Conservation (phyloP, 139 green algal genomes). For the Chlamydomonas eustigma region DNA sequence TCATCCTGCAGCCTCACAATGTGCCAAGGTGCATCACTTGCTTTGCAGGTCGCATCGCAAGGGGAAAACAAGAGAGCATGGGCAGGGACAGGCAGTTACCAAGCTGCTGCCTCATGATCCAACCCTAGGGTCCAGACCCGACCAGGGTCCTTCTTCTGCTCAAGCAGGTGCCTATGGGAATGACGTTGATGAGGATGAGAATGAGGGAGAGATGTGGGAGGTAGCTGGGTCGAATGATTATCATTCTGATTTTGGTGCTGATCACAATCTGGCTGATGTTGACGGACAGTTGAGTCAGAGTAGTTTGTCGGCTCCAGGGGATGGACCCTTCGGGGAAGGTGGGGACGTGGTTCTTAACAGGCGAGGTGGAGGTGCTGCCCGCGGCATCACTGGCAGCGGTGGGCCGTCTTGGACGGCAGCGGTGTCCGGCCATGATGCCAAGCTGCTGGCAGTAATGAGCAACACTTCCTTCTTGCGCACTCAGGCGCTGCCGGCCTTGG, state of each 20-base stretch:
- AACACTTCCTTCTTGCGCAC: neutral
- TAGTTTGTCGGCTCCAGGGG: neutral
- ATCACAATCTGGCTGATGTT: neutral
- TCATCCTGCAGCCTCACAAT: too few species aligned
- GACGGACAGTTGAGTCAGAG: neutral
- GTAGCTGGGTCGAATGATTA: too few species aligned
- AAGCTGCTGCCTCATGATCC: too few species aligned
- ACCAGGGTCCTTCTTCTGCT: too few species aligned
- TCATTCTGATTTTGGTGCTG: too few species aligned
- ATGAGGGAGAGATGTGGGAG: neutral
- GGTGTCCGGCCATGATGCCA: neutral
- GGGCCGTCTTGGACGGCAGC: neutral
- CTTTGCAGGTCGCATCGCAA: too few species aligned
- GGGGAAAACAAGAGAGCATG: too few species aligned
- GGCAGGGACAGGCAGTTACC: too few species aligned
- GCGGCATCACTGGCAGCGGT: neutral
- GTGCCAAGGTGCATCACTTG: too few species aligned
- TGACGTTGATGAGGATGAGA: neutral
- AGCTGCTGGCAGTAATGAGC: neutral
- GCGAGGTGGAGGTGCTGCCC: neutral
- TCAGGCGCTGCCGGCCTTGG: neutral
- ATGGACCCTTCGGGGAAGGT: neutral
- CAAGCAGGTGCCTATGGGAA: neutral
- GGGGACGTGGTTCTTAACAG: neutral
- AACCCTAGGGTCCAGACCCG: too few species aligned